Evolutionary conservation across 495 filamentous ascomycete genomes (phyloP), one percentile per base, ranked within the genome.

Genomic region (Paragyromitra xinjiangensis): DNA sequence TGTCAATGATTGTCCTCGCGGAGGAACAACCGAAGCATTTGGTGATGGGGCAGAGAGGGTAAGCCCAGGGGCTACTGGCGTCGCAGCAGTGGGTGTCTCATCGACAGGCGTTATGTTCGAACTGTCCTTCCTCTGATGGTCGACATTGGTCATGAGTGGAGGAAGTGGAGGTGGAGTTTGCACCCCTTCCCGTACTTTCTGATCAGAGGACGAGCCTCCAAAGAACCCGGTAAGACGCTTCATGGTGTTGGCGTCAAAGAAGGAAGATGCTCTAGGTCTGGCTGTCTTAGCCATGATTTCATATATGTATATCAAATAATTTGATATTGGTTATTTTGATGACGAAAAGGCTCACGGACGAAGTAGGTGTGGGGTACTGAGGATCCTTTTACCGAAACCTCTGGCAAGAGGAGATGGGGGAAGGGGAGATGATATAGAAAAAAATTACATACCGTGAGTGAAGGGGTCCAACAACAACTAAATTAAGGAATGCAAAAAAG

Each of bases 221-320:
- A 79, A 79, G 67, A 79, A 78, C 3, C 55, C 56, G 29, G 74
- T 79, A 26, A 79, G 61, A 24, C 77, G 77, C 50, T 78, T 79
- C 74, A 79, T 78, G 22, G 77, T 50, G 45, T 26, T 71, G 55
- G 64, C 77, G 62, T 70, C 77, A 61, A 79, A 71, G 51, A 79
- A 78, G 12, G 77, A 72, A 19, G 61, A 78, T 42, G 69, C 29
- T 63, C 77, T 79, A 48, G 59, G 74, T 44, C 66, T 79, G 6
- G 39, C 51, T 3, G 61, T 56, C 75, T 79, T 79, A 79, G 74
- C 75, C 77, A 79, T 77, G 69, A 73, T 73, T 45, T 42, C 64
- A 34, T 64, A 65, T 40, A 45, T n/a, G 11, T 51, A 26, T 63
- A 44, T 42, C 16, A 42, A 61, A 3, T 12, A 24, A 44, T 29